A percentile compares a stretch with the other conserved stretches of the same genome.
phyloP scores from a whole-genome alignment of 2,329 filamentous ascomycete species.

The Xylaria sp. region DNA sequence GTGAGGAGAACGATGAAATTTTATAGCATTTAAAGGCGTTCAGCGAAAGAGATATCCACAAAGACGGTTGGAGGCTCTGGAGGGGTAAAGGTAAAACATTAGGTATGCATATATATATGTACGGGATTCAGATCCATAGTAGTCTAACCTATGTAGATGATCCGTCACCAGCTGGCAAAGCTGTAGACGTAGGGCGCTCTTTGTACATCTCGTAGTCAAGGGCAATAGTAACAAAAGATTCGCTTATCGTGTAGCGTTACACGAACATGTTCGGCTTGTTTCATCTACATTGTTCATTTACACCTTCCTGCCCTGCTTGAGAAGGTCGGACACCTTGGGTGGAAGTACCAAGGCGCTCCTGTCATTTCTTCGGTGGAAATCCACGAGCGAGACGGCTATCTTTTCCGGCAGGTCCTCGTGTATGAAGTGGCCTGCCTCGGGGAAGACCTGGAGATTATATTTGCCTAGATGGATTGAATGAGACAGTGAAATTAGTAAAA shows the following conservation, averaged over 20 bases:
- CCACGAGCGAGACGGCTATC: constrained; percentile 83
- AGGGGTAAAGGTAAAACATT: constrained; percentile 1
- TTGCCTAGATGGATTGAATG: constrained; percentile 67
- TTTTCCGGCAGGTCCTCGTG: constrained; percentile 95
- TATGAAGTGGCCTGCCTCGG: constrained; percentile 94
- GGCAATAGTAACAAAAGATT: not conserved
- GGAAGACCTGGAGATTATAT: constrained; percentile 94
- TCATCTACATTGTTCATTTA: constrained; percentile 25
- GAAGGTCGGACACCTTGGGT: constrained; percentile 85
- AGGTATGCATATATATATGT: constrained; percentile 25
- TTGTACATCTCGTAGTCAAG: constrained; percentile 20
- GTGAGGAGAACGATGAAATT: not conserved
- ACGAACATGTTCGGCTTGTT: not conserved
- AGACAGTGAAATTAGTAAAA: constrained; percentile 3
- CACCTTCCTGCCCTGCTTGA: constrained; percentile 71
- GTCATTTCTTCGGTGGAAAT: constrained; percentile 94
- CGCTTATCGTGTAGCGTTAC: not conserved
- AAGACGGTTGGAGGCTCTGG: constrained; percentile 9
- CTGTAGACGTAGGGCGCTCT: not conserved
- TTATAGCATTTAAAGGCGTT: constrained; percentile 45
- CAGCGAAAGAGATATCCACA: constrained; percentile 29
- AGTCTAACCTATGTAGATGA: not conserved
- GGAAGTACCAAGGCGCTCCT: constrained; percentile 85
- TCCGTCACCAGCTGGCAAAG: not conserved
- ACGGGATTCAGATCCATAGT: constrained; percentile 9